Percentiles rank a stretch among this genome's conserved stretches.
Conservation (phyloP, 2,329 filamentous ascomycete species). For the Camptophora hylomeconis region DNA sequence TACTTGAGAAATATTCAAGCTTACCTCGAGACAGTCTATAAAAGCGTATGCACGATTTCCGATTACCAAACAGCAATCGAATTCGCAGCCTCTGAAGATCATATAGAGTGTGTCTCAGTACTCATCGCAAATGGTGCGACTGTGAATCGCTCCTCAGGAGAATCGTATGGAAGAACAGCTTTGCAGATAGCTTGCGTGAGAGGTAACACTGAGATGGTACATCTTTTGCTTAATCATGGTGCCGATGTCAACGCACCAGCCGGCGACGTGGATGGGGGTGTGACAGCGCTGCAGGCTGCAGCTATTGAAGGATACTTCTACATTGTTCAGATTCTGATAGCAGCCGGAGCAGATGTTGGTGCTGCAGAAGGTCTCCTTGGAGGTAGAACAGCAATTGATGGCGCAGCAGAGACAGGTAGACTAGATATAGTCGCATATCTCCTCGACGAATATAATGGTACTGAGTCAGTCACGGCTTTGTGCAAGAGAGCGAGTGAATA, state of each 20-base stretch:
- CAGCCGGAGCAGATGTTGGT: slow-evolving; percentile 6
- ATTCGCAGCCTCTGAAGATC: too few relatives aligned
- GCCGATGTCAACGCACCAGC: slow-evolving; percentile 10
- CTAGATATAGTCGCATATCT: background rate
- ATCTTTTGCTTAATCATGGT: slow-evolving; percentile 14
- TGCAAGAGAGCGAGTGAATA: too few relatives aligned
- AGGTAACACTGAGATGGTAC: slow-evolving; percentile 12
- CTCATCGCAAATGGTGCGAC: too few relatives aligned
- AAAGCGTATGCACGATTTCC: too few relatives aligned
- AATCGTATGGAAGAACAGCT: slow-evolving; percentile 4
- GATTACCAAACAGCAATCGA: too few relatives aligned
- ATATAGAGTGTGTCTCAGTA: too few relatives aligned
- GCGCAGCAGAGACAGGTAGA: background rate
- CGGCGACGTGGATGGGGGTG: slow-evolving; percentile 1
- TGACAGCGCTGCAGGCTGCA: background rate
- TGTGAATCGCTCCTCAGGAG: too few relatives aligned
- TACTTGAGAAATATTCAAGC: too few relatives aligned
- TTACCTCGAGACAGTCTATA: too few relatives aligned
- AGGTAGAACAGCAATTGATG: slow-evolving; percentile 1
- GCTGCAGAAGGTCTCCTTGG: slow-evolving; percentile 2
- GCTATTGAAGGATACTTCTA: slow-evolving; percentile 5
- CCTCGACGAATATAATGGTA: too few relatives aligned
- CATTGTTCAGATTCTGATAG: slow-evolving; percentile 9
- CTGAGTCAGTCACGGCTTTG: too few relatives aligned
- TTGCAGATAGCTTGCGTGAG: slow-evolving; percentile 14